Percentiles rank a stretch among this genome's conserved stretches.
These are phyloP conservation scores for Fusarium cicatricum DNA, from an alignment of 2,329 filamentous ascomycete genomes.

Conservation along the genomic window DNA sequence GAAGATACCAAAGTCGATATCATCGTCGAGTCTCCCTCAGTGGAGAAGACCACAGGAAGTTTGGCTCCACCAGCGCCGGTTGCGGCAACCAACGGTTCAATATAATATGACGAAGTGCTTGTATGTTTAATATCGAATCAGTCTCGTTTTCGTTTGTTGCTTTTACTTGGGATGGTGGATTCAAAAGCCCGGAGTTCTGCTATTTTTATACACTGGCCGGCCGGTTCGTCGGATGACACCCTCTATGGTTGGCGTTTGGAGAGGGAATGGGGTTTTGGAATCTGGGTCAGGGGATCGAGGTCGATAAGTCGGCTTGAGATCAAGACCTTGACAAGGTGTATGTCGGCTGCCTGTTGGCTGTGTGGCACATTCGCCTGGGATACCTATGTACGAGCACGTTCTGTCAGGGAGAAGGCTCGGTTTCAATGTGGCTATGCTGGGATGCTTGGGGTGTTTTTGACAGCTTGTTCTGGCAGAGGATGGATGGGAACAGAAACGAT, in stretches of 20 bases:
- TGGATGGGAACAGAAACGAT: conserved; percentile 7
- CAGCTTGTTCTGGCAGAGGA: not conserved
- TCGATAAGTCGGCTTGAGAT: conserved; percentile 9
- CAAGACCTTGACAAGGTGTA: conserved; percentile 20
- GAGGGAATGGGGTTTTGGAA: conserved; percentile 24
- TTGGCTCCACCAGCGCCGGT: conserved; percentile 31
- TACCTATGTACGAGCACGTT: conserved; percentile 12
- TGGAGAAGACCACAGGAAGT: conserved; percentile 42
- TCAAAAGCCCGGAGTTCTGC: conserved; percentile 46
- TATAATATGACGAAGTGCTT: conserved; percentile 38
- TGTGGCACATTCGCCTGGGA: conserved; percentile 7
- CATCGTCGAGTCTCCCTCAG: conserved; percentile 42
- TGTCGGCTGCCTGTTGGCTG: conserved; percentile 18
- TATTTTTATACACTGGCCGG: conserved; percentile 42
- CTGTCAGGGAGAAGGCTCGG: not conserved
- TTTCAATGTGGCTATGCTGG: not conserved
- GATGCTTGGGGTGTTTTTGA: not conserved
- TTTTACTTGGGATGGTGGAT: conserved; percentile 34
- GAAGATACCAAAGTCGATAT: conserved; percentile 50
- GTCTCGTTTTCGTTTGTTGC: conserved; percentile 31
- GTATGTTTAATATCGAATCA: conserved; percentile 37
- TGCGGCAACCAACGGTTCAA: conserved; percentile 41
- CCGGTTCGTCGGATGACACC: conserved; percentile 35
- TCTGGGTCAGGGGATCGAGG: conserved; percentile 10
- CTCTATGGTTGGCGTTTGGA: conserved; percentile 40